A percentile compares a stretch with the other conserved stretches of the same genome.
These are phyloP conservation scores for Nissolia schottii DNA, from an alignment of 306 rosid species.

Conservation along the genomic window DNA sequence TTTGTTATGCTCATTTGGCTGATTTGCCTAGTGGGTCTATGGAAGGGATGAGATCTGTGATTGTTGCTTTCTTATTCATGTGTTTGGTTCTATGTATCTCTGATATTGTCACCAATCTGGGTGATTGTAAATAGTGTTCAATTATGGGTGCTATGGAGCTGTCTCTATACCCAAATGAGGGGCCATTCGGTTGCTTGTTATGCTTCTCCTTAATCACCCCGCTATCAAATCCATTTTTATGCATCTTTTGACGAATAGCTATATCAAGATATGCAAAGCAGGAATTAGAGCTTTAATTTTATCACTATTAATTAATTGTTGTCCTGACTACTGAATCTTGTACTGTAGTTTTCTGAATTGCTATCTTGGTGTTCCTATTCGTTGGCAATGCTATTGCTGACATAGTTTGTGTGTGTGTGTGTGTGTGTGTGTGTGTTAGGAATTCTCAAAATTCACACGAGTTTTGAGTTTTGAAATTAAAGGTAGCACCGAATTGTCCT, in stretches of 20 bases:
- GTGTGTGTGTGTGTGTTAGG: background rate
- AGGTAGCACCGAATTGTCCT: background rate
- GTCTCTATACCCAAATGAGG: slow-evolving; percentile 4
- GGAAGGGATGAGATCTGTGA: slow-evolving; percentile 58
- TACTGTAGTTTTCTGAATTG: background rate
- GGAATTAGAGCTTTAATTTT: background rate
- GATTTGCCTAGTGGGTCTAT: background rate
- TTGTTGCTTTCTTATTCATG: slow-evolving; percentile 35
- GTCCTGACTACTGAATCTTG: background rate
- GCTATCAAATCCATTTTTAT: background rate
- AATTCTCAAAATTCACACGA: background rate
- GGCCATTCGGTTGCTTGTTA: slow-evolving; percentile 7
- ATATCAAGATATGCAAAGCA: slow-evolving; percentile 1
- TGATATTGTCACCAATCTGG: slow-evolving; percentile 16
- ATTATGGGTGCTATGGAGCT: background rate
- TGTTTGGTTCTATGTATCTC: slow-evolving; percentile 9
- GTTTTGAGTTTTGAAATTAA: slow-evolving; percentile 12
- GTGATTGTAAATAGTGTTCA: background rate
- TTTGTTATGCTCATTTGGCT: background rate
- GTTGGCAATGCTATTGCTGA: background rate
- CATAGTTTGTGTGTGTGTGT: background rate
- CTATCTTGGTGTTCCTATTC: background rate
- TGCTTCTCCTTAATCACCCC: background rate
- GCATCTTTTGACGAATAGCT: background rate
- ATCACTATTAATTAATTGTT: too few species aligned